Evolutionary conservation across 2,329 filamentous ascomycete genomes (phyloP).

Genomic region (Bipolaris cookei): DNA sequence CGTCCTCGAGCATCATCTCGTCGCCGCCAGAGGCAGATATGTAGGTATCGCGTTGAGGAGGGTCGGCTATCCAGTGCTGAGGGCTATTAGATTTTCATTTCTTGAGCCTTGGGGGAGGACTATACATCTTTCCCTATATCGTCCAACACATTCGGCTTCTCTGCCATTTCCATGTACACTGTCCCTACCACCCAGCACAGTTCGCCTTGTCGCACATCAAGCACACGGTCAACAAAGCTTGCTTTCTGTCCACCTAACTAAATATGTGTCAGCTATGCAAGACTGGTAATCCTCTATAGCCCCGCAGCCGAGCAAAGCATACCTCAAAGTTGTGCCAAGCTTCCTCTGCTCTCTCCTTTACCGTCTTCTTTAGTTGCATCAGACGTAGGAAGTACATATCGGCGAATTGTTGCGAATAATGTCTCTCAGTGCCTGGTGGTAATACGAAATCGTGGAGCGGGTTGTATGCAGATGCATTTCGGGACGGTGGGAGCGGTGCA

Average conservation of each 20-base stretch:
- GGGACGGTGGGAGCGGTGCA: constrained; percentile 28
- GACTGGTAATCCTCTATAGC: neutral
- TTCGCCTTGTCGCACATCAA: constrained; percentile 94
- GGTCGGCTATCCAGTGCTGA: constrained; percentile 87
- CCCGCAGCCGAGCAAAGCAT: constrained; percentile 23
- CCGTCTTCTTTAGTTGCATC: constrained; percentile 81
- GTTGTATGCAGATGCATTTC: constrained; percentile 67
- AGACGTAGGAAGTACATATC: constrained; percentile 97
- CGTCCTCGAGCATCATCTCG: constrained; percentile 88
- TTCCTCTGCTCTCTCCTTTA: constrained; percentile 74
- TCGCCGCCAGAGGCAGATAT: constrained; percentile 68
- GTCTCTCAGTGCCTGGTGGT: constrained; percentile 65
- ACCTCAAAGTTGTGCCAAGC: constrained; percentile 78
- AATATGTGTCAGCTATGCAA: constrained; percentile 14
- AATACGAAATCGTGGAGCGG: constrained; percentile 78
- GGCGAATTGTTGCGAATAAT: constrained; percentile 93
- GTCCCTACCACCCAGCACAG: constrained; percentile 95
- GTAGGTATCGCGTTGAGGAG: constrained; percentile 78
- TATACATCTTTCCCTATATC: constrained; percentile 88
- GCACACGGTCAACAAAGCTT: constrained; percentile 79
- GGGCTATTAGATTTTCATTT: constrained; percentile 11
- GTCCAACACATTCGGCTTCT: constrained; percentile 95
- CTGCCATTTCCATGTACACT: constrained; percentile 93
- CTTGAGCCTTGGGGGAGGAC: neutral
- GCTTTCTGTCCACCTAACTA: constrained; percentile 76